Percentiles rank a stretch among this genome's conserved stretches.
Evolutionary conservation across 208 protist species (phyloP).

Genomic region (Leishmania guyanensis): DNA sequence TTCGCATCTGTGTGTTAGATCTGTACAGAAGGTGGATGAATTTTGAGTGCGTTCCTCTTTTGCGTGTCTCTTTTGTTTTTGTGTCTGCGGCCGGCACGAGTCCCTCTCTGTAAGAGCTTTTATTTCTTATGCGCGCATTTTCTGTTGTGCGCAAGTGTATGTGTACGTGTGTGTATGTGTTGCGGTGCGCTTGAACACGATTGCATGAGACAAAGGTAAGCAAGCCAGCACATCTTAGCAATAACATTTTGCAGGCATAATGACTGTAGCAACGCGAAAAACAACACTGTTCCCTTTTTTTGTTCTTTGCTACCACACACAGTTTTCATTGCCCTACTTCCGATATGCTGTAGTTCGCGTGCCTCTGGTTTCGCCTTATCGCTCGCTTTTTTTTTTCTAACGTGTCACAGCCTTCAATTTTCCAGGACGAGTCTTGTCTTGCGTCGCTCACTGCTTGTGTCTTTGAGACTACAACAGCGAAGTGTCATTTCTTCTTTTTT

Average conservation of each 20-base stretch:
- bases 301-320: slow-evolving; percentile 16
- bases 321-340: neutral
- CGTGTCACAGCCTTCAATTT: neutral
- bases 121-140: neutral
- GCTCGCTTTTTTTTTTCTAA: slow-evolving; percentile 21
- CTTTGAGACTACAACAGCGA: slow-evolving; percentile 3
- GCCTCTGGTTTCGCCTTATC: neutral
- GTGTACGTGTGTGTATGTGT: neutral
- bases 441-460: neutral
- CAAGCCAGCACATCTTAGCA: neutral
- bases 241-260: neutral
- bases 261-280: neutral
- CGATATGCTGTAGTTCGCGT: neutral
- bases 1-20: neutral
- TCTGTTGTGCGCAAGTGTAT: neutral
- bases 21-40: neutral
- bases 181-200: neutral
- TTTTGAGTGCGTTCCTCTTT: neutral
- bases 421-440: neutral
- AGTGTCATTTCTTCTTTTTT: slow-evolving; percentile 6
- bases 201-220: neutral
- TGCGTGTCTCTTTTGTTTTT: neutral
- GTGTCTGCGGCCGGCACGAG: neutral
- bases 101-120: neutral
- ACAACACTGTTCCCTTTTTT: slow-evolving; percentile 11